These are phyloP conservation scores for Boechera retrofracta DNA, from an alignment of 345 rosid species.

Conservation along the genomic window DNA sequence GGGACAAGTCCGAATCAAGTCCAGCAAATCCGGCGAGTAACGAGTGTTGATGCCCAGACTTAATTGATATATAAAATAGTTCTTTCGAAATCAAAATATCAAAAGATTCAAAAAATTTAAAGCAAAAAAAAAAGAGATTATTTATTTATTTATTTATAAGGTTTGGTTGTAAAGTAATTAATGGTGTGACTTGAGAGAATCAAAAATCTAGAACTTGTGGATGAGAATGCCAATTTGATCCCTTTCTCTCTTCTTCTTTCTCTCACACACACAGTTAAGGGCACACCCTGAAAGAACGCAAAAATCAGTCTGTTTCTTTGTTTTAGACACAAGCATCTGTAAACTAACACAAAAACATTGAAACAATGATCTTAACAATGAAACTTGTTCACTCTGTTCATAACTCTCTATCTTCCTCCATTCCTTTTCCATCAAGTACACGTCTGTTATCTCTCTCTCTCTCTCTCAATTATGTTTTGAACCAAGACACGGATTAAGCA, in stretches of 20 bases:
- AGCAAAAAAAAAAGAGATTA: too few relatives aligned
- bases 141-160: neutral
- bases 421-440: conserved; percentile 39
- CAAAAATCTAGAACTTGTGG: conserved; percentile 37
- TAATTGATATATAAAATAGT: too few relatives aligned
- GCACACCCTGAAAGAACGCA: neutral
- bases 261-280: neutral
- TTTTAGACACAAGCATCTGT: conserved; percentile 9
- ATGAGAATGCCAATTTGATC: conserved; percentile 41
- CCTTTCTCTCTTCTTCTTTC: neutral
- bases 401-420: conserved; percentile 35
- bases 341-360: conserved; percentile 1
- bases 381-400: conserved; percentile 43
- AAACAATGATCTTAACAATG: conserved; percentile 36
- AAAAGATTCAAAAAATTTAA: too few relatives aligned
- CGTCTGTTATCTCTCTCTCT: neutral
- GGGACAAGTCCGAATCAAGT: too few relatives aligned
- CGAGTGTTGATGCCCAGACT: too few relatives aligned
- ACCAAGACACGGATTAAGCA: neutral
- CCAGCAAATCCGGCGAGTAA: too few relatives aligned
- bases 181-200: conserved; percentile 14
- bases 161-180: neutral
- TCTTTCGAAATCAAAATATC: too few relatives aligned
- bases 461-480: neutral
- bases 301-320: conserved; percentile 10